A percentile compares a stretch with the other conserved stretches of the same genome.
phyloP scores from a whole-genome alignment of 2,329 filamentous ascomycete species.

The Ceratocystis harringtonii region DNA sequence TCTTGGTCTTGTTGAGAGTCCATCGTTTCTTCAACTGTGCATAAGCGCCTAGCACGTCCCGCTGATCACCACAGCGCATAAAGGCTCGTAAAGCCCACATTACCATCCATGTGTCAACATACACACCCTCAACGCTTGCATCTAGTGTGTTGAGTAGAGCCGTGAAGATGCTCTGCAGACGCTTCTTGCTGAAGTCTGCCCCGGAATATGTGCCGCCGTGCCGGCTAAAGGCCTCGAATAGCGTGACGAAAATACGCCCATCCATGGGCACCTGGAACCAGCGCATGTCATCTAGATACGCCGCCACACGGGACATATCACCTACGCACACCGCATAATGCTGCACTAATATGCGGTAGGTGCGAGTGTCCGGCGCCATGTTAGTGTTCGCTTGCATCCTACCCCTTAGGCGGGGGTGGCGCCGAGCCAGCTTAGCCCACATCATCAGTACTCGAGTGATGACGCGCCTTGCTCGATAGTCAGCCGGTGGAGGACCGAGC shows the following conservation, averaged over 20 bases:
- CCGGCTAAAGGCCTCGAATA: slow-evolving; percentile 67
- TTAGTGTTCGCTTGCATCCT: slow-evolving; percentile 32
- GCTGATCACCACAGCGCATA: slow-evolving; percentile 38
- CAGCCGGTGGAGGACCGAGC: slow-evolving; percentile 22
- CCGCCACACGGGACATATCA: slow-evolving; percentile 53
- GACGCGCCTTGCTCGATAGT: slow-evolving; percentile 34
- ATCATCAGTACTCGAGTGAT: slow-evolving; percentile 43
- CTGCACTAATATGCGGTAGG: slow-evolving; percentile 65
- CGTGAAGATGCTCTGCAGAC: slow-evolving; percentile 53
- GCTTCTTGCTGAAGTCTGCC: slow-evolving; percentile 55
- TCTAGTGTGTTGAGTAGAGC: slow-evolving; percentile 46
- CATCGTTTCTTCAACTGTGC: slow-evolving; percentile 34
- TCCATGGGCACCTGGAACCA: slow-evolving; percentile 51
- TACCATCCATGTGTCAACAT: slow-evolving; percentile 45
- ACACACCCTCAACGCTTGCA: slow-evolving; percentile 31
- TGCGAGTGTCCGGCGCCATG: slow-evolving; percentile 57
- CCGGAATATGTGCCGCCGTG: slow-evolving; percentile 32
- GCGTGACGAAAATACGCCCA: slow-evolving; percentile 59
- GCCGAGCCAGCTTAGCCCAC: slow-evolving; percentile 39
- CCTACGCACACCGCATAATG: slow-evolving; percentile 56
- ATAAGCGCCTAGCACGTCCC: slow-evolving; percentile 41
- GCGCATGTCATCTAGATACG: slow-evolving; percentile 69
- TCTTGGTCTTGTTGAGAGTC: slow-evolving; percentile 34
- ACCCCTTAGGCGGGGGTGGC: slow-evolving; percentile 5
- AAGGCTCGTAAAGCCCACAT: slow-evolving; percentile 50